Evolutionary conservation across 345 rosid species (phyloP).

Genomic region (Camelina hispida): DNA sequence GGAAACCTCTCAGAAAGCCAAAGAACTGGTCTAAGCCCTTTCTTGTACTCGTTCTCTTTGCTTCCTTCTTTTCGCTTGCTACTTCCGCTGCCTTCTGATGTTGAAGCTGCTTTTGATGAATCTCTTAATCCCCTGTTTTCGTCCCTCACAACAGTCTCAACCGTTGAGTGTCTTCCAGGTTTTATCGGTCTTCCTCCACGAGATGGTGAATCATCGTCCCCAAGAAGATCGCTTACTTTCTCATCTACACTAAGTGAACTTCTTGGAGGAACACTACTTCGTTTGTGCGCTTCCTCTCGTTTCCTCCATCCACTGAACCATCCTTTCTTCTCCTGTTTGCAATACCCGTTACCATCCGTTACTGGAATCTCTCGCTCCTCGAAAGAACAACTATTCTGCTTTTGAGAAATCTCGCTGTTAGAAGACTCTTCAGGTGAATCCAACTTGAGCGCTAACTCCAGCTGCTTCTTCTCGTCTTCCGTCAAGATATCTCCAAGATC

Average conservation of each 20-base stretch:
- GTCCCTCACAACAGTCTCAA: conserved; percentile 70
- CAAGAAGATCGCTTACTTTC: conserved; percentile 85
- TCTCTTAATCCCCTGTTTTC: conserved; percentile 61
- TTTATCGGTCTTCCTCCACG: conserved; percentile 54
- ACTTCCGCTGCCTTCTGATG: conserved; percentile 55
- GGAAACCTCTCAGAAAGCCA: conserved; percentile 97
- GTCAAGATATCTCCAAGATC: conserved; percentile 85
- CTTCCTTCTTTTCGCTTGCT: conserved; percentile 63
- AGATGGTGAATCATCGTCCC: conserved; percentile 53
- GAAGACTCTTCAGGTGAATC: conserved; percentile 63
- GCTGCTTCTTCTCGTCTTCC: conserved; percentile 91
- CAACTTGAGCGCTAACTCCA: conserved; percentile 83
- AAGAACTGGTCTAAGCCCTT: conserved; percentile 92
- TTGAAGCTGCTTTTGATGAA: conserved; percentile 45
- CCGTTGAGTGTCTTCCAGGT: conserved; percentile 82
- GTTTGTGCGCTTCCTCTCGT: conserved; percentile 68
- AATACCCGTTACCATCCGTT: conserved; percentile 59
- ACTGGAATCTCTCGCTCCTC: conserved; percentile 84
- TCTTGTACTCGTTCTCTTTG: conserved; percentile 93
- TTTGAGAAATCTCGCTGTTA: conserved; percentile 59
- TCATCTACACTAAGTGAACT: conserved; percentile 87
- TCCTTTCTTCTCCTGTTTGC: conserved; percentile 90
- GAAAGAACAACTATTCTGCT: conserved; percentile 50
- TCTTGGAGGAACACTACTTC: conserved; percentile 77
- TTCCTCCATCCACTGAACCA: conserved; percentile 99